Percentiles rank a stretch among this genome's conserved stretches.
phyloP scores from a whole-genome alignment of 306 rosid species.

The Amphicarpaea edgeworthii region DNA sequence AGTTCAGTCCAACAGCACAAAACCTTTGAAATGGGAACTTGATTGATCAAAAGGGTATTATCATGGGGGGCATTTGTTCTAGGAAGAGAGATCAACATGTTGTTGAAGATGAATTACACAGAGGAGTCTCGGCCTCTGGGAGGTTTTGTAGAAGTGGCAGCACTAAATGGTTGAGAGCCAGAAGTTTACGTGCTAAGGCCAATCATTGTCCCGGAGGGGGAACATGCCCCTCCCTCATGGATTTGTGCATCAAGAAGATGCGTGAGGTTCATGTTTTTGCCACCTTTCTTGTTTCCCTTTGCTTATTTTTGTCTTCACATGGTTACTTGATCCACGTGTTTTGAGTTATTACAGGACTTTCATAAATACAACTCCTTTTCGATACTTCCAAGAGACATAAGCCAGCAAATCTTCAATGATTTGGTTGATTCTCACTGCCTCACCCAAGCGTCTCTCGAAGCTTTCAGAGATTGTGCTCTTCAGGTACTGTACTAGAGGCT shows the following conservation, averaged over 20 bases:
- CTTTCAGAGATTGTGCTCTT: slow-evolving; percentile 76
- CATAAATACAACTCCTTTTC: slow-evolving; percentile 59
- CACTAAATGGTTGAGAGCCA: slow-evolving; percentile 62
- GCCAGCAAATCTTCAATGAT: slow-evolving; percentile 72
- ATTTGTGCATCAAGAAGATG: slow-evolving; percentile 65
- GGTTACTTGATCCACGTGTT: slow-evolving; percentile 18
- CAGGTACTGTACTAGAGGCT: slow-evolving; percentile 52
- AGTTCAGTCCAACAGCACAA: slow-evolving; percentile 36
- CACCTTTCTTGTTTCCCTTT: slow-evolving; percentile 9
- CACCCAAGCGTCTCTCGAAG: slow-evolving; percentile 56
- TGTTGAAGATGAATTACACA: slow-evolving; percentile 46
- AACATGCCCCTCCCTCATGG: slow-evolving; percentile 67
- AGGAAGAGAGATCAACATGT: slow-evolving; percentile 72
- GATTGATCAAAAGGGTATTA: neutral
- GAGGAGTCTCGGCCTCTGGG: slow-evolving; percentile 48
- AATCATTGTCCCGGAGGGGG: slow-evolving; percentile 51
- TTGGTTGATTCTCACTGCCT: slow-evolving; percentile 66
- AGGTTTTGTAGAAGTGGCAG: slow-evolving; percentile 62
- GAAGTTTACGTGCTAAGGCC: slow-evolving; percentile 49
- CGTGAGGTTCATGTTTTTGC: slow-evolving; percentile 57
- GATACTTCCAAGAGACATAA: slow-evolving; percentile 69
- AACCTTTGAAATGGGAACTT: slow-evolving; percentile 35
- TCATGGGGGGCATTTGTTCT: slow-evolving; percentile 81
- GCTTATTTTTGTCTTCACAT: neutral
- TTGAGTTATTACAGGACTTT: slow-evolving; percentile 57